Percentiles rank a stretch among this genome's conserved stretches.
Evolutionary conservation across 805 yeast genomes (phyloP).

Genomic region (Blastobotrys mokoenaii): DNA sequence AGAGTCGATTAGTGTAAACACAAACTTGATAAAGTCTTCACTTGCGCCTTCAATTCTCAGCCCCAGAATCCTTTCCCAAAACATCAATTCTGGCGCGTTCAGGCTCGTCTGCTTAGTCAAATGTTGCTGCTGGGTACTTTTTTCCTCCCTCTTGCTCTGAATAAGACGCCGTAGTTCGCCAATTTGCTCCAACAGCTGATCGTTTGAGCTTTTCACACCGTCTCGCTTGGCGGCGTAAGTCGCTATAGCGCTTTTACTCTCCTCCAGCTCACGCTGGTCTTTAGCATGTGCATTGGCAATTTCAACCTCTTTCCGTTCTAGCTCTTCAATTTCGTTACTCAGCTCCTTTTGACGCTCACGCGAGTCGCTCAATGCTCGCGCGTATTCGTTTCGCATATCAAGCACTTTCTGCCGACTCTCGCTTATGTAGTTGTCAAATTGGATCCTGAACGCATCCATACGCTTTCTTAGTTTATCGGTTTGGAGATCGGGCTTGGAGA

Average conservation of each 20-base stretch:
- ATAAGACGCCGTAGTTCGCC: constrained; percentile 29
- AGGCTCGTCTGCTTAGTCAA: constrained; percentile 34
- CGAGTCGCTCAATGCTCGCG: constrained; percentile 11
- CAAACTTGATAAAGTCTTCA: constrained; percentile 40
- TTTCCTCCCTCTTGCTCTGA: constrained; percentile 24
- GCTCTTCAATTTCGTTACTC: constrained; percentile 25
- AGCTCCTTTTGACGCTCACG: constrained; percentile 24
- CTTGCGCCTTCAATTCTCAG: constrained; percentile 43
- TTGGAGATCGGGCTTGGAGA: constrained; percentile 20
- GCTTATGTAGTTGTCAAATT: constrained; percentile 31
- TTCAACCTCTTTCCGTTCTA: constrained; percentile 14
- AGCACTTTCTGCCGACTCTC: constrained; percentile 26
- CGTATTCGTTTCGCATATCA: constrained; percentile 15
- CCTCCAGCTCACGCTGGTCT: constrained; percentile 20
- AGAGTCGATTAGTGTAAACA: constrained; percentile 42
- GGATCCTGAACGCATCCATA: constrained; percentile 34
- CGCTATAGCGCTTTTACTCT: constrained; percentile 20
- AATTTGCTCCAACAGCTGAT: constrained; percentile 22
- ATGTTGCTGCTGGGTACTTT: constrained; percentile 31
- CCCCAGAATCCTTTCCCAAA: constrained; percentile 49
- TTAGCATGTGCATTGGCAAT: constrained; percentile 15
- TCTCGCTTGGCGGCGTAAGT: constrained; percentile 19
- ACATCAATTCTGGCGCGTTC: constrained; percentile 43
- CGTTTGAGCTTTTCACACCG: constrained; percentile 17
- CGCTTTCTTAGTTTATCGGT: constrained; percentile 32